phyloP scores from a whole-genome alignment of 2,329 filamentous ascomycete genomes.

The Coniochaeta pulveracea region DNA sequence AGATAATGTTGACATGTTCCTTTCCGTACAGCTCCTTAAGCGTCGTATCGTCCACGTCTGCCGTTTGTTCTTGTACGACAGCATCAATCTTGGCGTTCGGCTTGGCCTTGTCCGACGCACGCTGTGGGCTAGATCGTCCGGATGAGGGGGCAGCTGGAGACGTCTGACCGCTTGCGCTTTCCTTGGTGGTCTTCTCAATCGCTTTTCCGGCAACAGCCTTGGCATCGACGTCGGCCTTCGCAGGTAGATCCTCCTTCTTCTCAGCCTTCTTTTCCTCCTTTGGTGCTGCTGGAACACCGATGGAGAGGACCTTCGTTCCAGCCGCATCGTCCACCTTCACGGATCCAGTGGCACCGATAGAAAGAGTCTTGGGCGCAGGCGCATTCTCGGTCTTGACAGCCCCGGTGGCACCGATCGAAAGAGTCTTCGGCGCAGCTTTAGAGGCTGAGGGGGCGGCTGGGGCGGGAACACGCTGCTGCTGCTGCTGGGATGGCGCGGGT shows the following conservation, averaged over 20 bases:
- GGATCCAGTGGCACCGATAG: no score
- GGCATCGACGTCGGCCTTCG: constrained; percentile 55
- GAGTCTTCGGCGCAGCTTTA: constrained; percentile 47
- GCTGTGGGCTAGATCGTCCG: constrained; percentile 71
- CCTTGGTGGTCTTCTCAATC: constrained; percentile 74
- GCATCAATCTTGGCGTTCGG: constrained; percentile 58
- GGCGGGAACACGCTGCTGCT: constrained; percentile 26
- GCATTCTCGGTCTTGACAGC: constrained; percentile 39
- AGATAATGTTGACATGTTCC: constrained; percentile 69
- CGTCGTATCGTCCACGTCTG: constrained; percentile 60
- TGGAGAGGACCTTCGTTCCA: constrained; percentile 65
- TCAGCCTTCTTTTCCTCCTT: constrained; percentile 40
- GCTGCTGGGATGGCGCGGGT: constrained; percentile 16
- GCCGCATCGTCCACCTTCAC: no score
- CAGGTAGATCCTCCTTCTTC: constrained; percentile 20
- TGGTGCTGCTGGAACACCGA: constrained; percentile 48
- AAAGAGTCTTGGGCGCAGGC: constrained; percentile 2
- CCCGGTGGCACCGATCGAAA: constrained; percentile 55
- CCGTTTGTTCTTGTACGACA: constrained; percentile 71
- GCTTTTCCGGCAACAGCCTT: constrained; percentile 84
- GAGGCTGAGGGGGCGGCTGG: constrained; percentile 17
- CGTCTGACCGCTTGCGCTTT: constrained; percentile 54
- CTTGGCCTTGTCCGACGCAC: constrained; percentile 45
- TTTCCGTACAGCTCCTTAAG: constrained; percentile 96
- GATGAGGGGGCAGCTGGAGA: constrained; percentile 77